Percentiles rank a stretch among this genome's conserved stretches.
phyloP scores from a whole-genome alignment of 2,329 filamentous ascomycete genomes.

The Fusarium sp. region DNA sequence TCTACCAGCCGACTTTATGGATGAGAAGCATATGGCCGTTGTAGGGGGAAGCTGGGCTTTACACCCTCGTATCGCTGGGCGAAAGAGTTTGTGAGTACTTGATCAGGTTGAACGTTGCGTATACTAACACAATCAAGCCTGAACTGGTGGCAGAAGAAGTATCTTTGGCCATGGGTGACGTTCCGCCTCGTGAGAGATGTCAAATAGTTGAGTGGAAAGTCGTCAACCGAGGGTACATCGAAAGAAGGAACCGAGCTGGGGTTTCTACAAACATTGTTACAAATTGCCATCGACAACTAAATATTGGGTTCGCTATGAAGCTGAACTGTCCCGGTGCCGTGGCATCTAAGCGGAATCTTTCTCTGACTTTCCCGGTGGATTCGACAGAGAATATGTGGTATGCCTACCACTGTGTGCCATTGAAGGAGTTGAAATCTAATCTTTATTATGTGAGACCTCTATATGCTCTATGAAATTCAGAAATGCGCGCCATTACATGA shows the following conservation, averaged over 20 bases:
- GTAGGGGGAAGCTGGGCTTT: slow-evolving; percentile 31
- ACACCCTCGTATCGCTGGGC: slow-evolving; percentile 20
- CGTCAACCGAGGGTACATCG: not conserved
- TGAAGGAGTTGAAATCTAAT: not conserved
- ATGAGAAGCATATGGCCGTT: slow-evolving; percentile 18
- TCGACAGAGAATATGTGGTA: too few relatives aligned
- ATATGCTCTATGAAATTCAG: not conserved
- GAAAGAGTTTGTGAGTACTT: slow-evolving; percentile 27
- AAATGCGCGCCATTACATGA: not conserved
- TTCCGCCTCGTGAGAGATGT: slow-evolving; percentile 24
- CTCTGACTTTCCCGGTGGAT: too few relatives aligned
- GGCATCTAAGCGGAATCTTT: not conserved
- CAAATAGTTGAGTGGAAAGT: not conserved
- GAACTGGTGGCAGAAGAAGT: slow-evolving; percentile 37
- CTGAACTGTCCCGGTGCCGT: not conserved
- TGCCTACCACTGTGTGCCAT: too few relatives aligned
- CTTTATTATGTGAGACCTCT: not conserved
- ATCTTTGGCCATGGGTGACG: slow-evolving; percentile 29
- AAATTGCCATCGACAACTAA: not conserved
- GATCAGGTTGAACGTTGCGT: fast-evolving
- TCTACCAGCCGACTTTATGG: slow-evolving; percentile 30
- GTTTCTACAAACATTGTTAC: not conserved
- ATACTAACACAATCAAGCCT: slow-evolving; percentile 2
- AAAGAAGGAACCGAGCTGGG: not conserved
- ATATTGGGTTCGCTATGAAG: not conserved